A percentile compares a stretch with the other conserved stretches of the same genome.
Conservation (phyloP, 2,329 filamentous ascomycete genomes). For the Aschersonia sp. region DNA sequence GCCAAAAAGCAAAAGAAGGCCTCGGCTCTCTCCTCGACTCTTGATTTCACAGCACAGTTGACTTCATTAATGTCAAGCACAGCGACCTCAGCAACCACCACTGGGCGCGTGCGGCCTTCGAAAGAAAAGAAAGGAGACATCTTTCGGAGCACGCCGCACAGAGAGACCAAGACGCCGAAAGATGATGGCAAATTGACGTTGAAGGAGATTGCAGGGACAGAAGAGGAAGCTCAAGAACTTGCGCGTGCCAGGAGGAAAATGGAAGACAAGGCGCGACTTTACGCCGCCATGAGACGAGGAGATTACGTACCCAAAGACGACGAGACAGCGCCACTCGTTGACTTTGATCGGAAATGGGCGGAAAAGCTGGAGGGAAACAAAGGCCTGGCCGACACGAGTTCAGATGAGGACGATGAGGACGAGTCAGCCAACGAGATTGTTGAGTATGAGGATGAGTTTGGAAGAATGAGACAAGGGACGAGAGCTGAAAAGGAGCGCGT, state of each 20-base stretch:
- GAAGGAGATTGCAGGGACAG: constrained; percentile 37
- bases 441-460: constrained; percentile 86
- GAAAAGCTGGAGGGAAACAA: constrained; percentile 44
- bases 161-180: constrained; percentile 22
- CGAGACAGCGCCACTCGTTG: constrained; percentile 56
- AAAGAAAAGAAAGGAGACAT: constrained; percentile 34
- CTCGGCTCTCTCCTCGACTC: constrained; percentile 54
- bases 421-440: constrained; percentile 44
- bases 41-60: constrained; percentile 81
- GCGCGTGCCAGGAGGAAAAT: constrained; percentile 64
- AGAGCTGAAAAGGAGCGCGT: constrained; percentile 51
- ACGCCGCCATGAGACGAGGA: constrained; percentile 83
- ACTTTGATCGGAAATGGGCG: constrained; percentile 95
- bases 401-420: constrained; percentile 25
- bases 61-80: constrained; percentile 58
- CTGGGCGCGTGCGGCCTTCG: constrained; percentile 29
- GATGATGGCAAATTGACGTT: constrained; percentile 34
- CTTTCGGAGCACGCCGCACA: constrained; percentile 15
- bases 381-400: constrained; percentile 38
- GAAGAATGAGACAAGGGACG: constrained; percentile 62
- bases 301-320: constrained; percentile 58
- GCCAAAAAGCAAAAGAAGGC: constrained; percentile 56
- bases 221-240: constrained; percentile 52
- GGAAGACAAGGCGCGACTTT: constrained; percentile 79
- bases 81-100: constrained; percentile 24